These are phyloP conservation scores for Penicillium sumatraense DNA, from an alignment of 2,329 filamentous ascomycete genomes.

Conservation along the genomic window DNA sequence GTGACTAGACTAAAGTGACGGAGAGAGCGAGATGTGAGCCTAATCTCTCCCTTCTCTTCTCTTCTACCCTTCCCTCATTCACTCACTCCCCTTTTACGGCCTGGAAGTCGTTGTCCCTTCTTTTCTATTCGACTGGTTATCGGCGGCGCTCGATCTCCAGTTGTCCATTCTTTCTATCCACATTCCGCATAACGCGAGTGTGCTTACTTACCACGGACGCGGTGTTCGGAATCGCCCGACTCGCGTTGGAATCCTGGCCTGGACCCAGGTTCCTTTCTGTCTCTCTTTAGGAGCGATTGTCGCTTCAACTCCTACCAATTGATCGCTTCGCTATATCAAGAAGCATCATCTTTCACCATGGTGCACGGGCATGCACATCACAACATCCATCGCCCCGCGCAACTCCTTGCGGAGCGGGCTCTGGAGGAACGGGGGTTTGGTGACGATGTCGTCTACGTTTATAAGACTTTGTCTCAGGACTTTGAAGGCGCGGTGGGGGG, in stretches of 20 bases:
- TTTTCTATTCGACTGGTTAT: slow-evolving; percentile 25
- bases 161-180: slow-evolving; percentile 32
- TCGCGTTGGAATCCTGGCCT: slow-evolving; percentile 25
- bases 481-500: slow-evolving; percentile 57
- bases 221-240: slow-evolving; percentile 12
- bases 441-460: slow-evolving; percentile 45
- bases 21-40: background rate
- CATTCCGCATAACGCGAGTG: slow-evolving; percentile 25
- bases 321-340: background rate
- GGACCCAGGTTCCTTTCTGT: background rate
- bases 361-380: slow-evolving; percentile 40
- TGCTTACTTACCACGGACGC: slow-evolving; percentile 20
- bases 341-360: slow-evolving; percentile 24
- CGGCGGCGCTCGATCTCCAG: slow-evolving; percentile 26
- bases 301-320: slow-evolving; percentile 5
- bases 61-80: background rate
- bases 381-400: slow-evolving; percentile 9
- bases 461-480: slow-evolving; percentile 58
- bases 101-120: slow-evolving; percentile 33
- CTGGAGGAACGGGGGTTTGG: slow-evolving; percentile 21
- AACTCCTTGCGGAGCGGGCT: slow-evolving; percentile 26
- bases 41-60: background rate
- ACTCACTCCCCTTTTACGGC: slow-evolving; percentile 21
- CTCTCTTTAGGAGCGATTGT: slow-evolving; percentile 12
- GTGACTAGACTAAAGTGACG: background rate